Base-by-base conservation (phyloP, 1,139 yeast genomes). In the Insectozyma bohioensis region DNA sequence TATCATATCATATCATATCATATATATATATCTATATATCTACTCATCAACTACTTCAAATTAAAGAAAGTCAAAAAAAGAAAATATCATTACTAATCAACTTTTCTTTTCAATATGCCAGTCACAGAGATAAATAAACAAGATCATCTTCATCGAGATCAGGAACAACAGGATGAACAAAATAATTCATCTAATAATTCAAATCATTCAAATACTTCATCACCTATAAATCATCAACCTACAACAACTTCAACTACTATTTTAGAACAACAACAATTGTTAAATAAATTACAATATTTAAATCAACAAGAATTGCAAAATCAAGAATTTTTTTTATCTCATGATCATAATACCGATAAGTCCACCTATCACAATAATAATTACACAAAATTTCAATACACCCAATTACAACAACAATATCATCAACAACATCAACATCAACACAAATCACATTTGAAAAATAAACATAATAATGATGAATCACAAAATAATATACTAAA, bases 61-160 rank as follows among this genome's bases (percentile, higher is more conserved):
- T n/a, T n/a, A n/a, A n/a, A n/a, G n/a, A n/a, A n/a, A n/a, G n/a
- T n/a, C n/a, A n/a, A n/a, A n/a, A n/a, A n/a, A n/a, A n/a, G n/a
- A 24, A 14, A 12, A 4, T 17, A 22, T 21, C 11, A 12, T 14
- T 11, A 12, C 10, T 9, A 20, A 5, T 4, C 29, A 15, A 4
- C 6, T 27, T 20, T n/a, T 7, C 9, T 9, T 19, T 25, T 9
- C 12, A 28, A 2, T 9, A 40, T 41, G 45, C 45, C 45, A 11
- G 43, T 40, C 5, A 40, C 42, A 24, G 45, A 40, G 19, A 31
- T 33, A 17, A 32, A 37, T 23, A 28, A 26, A 6, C 22, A 18
- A 6, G 22, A n/a, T 20, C 12, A n/a, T 20, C 5, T 20, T 5
- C n/a, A 20, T n/a, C 5, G 5, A 20, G 22, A 20, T n/a, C 5